These are phyloP conservation scores for Microstroma glucosiphilum DNA, from an alignment of 1,284 basidiomycete genomes.

Conservation along the genomic window DNA sequence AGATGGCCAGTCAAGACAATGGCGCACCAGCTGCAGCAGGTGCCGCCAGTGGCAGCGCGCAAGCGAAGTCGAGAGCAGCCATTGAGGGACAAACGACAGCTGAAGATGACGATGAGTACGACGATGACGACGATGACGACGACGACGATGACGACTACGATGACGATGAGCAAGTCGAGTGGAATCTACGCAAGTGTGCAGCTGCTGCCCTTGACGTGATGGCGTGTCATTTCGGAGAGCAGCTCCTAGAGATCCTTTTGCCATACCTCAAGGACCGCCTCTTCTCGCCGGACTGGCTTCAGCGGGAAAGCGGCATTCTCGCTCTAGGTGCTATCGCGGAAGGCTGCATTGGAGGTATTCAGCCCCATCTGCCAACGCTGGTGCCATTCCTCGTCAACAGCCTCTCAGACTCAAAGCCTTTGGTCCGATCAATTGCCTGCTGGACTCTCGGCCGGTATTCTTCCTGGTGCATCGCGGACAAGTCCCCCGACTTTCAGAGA, in stretches of 20 bases:
- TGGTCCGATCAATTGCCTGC: conserved; percentile 96
- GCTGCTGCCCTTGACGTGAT: conserved; percentile 96
- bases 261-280: conserved; percentile 87
- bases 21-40: too few species aligned
- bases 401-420: conserved; percentile 86
- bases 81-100: conserved; percentile 48
- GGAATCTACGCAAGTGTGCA: conserved; percentile 97
- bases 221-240: conserved; percentile 80
- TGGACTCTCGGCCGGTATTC: conserved; percentile 99
- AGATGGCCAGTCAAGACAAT: conserved; percentile 26
- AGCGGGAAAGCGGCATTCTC: conserved; percentile 89
- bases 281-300: conserved; percentile 87
- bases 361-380: conserved; percentile 84
- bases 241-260: conserved; percentile 79
- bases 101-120: conserved; percentile 65
- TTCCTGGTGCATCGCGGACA: conserved; percentile 78
- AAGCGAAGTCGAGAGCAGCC: conserved; percentile 51
- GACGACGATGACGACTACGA: conserved; percentile 86
- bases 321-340: conserved; percentile 97
- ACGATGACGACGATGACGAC: conserved; percentile 72
- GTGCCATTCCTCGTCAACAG: conserved; percentile 87
- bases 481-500: conserved; percentile 76
- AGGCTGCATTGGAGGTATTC: conserved; percentile 92
- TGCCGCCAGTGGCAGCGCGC: conserved; percentile 42
- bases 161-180: conserved; percentile 94